A percentile compares a stretch with the other conserved stretches of the same genome.
These are phyloP conservation scores for Fusarium sp. DNA, from an alignment of 2,329 filamentous ascomycete species.

Conservation along the genomic window DNA sequence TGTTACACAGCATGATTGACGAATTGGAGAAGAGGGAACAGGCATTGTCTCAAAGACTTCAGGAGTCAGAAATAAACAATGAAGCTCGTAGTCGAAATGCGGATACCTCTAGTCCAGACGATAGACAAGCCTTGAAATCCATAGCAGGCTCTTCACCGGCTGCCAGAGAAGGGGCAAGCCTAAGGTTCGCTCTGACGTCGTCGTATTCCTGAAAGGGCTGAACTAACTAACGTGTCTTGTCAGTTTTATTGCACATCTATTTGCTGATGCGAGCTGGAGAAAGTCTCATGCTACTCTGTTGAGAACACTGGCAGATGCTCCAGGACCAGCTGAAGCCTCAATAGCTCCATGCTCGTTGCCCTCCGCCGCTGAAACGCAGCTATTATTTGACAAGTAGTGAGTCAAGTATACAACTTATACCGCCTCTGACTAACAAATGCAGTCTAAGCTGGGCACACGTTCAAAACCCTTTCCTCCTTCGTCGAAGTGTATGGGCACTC, in stretches of 20 bases:
- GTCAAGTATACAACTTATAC: fast-evolving
- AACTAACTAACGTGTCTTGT: background rate
- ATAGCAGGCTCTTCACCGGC: constrained; percentile 20
- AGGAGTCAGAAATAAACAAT: background rate
- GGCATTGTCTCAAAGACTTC: constrained; percentile 1
- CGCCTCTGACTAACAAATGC: fast-evolving
- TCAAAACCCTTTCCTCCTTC: constrained; percentile 17
- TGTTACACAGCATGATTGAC: background rate
- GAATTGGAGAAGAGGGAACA: constrained; percentile 24
- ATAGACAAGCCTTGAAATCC: constrained; percentile 12
- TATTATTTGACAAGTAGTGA: constrained; percentile 27
- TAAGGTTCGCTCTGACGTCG: background rate
- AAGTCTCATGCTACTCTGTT: constrained; percentile 17
- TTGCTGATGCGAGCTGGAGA: constrained; percentile 18
- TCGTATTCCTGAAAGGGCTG: background rate
- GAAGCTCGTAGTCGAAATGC: background rate
- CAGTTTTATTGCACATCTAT: constrained; percentile 21
- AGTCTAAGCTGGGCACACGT: constrained; percentile 30
- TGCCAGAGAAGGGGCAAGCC: constrained; percentile 14
- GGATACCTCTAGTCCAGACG: constrained; percentile 19
- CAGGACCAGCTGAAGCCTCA: background rate
- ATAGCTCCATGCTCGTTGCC: constrained; percentile 13
- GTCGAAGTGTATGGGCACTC: constrained; percentile 18
- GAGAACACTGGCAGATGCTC: constrained; percentile 15
- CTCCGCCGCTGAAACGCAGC: background rate